Conservation (phyloP, 257 asterid genomes). For the Fraxinus quadrangulata region DNA sequence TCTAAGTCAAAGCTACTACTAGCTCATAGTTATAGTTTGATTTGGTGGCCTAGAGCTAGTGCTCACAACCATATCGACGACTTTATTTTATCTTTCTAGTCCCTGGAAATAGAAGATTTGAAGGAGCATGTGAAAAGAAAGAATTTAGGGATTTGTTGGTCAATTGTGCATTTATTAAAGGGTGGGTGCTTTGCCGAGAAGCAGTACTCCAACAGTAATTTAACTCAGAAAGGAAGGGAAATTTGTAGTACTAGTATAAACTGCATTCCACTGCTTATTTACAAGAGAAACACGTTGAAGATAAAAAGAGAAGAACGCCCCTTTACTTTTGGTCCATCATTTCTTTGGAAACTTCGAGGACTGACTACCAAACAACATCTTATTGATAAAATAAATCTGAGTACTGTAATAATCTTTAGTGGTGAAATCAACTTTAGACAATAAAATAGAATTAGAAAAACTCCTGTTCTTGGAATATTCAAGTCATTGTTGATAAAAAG, state of each 20-base stretch:
- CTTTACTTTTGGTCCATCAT: neutral
- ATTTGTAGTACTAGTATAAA: neutral
- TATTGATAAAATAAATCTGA: neutral
- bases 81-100: neutral
- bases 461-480: conserved; percentile 1
- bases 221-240: neutral
- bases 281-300: neutral
- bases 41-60: neutral
- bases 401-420: neutral
- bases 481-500: neutral
- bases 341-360: neutral
- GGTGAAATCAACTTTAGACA: neutral
- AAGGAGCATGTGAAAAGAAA: neutral
- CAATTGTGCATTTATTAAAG: neutral
- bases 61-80: neutral
- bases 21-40: conserved; percentile 7
- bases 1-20: conserved; percentile 3
- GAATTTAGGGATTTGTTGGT: neutral
- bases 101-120: neutral
- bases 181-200: neutral
- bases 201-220: neutral
- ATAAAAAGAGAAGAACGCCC: neutral
- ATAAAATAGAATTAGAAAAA: neutral
- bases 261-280: conserved; percentile 2
- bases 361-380: neutral